Base-by-base conservation (phyloP, 2,329 filamentous ascomycete species). In the Neonectria hederae region DNA sequence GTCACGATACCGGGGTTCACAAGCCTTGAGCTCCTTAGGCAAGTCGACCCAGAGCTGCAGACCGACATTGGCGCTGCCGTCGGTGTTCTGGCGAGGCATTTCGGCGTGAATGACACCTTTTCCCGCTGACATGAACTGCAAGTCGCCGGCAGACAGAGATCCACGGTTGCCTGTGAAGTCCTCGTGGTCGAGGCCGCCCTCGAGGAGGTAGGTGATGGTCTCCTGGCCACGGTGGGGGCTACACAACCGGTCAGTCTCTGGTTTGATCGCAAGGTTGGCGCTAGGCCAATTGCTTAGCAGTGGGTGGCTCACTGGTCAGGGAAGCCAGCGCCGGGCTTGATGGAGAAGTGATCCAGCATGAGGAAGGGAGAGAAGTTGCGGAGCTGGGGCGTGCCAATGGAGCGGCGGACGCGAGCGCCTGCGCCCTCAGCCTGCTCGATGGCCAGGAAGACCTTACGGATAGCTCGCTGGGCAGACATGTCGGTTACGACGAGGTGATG, bases 51-150 rank as follows among this genome's bases (percentile, higher is more conserved):
- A 98, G 22, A 98, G 85, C 82, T 98, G 96, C 81, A 98, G 87
- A 35, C 95, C 95, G 58, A 97, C 86, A 77, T 94, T 97, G 63
- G 90, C 83, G 61, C 84, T 87, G 54, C 92, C 92, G 76, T 96
- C 92, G 1, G 84, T 77, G 76, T 93, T 93, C 75, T 92, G 88
- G 59, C 88, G 86, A 10, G 95, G 95, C 94, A 98, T 97, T 81
- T 98, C 95, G 40, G 94, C 93, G 79, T 98, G 96, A 79, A 97
- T 92, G 73, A 98, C 97, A 45, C 95, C 95, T 21, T 86, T 84
- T 4, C 95, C 95, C 1, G 95, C 95, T 0, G 95, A 97, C 96
- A 98, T 98, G 84, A 98, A 98, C 77, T 98, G 95, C 52, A 98
- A 82, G 76, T 97, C 95, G n/a, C 95, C 95, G 0, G 91, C 81